Base-by-base conservation (phyloP, 345 rosid species). In the Corchorus capsularis region DNA sequence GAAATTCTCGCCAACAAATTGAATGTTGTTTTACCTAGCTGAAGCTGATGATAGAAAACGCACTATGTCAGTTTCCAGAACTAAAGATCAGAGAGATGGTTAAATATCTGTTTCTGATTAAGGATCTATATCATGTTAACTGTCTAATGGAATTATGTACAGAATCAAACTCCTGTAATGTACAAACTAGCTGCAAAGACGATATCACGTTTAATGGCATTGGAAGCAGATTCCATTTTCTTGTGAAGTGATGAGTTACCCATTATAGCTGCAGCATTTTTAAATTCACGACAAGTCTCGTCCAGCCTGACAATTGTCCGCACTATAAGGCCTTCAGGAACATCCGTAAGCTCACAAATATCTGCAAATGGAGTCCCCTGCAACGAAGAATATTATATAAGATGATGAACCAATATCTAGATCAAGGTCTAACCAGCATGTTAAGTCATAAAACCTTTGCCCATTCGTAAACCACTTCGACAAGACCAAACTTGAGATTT, bases 321-420 rank as follows among this genome's bases (percentile, higher is more conserved):
- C 3, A 93, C 99, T 63, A 96, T 93, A 69, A 96, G 83, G 78
- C 99, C 99, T 87, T 93, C 99, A 0, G 99, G 97, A 66, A 96
- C 97, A 77, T 96, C 97, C 0, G 98, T 96, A 27, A 96, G 91
- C 61, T 93, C 92, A 45, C 99, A 96, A n/a, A 93, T 96, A 52
- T 96, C 97, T 34, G 97, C 96, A 79, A 96, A 96, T 32, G 99
- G 94, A 76, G 97, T 96, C 27, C 98, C 99, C 99, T 96, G 88
- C 78, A 78, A 47, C 20, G 34, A 78, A 63, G 71, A 71, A 73
- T 63, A 80, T 45, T 27, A 62, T 46, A 53, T 62, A 4, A 63
- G 72, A 60, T 27, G 56, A 74, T 19, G 11, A 82, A 55, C 56
- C 45, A 50, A 67, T 65, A 27, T 32, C 62, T 39, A 35, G 52